Conservation (phyloP, 208 protist genomes). For the Acanthamoeba castellanii region DNA sequence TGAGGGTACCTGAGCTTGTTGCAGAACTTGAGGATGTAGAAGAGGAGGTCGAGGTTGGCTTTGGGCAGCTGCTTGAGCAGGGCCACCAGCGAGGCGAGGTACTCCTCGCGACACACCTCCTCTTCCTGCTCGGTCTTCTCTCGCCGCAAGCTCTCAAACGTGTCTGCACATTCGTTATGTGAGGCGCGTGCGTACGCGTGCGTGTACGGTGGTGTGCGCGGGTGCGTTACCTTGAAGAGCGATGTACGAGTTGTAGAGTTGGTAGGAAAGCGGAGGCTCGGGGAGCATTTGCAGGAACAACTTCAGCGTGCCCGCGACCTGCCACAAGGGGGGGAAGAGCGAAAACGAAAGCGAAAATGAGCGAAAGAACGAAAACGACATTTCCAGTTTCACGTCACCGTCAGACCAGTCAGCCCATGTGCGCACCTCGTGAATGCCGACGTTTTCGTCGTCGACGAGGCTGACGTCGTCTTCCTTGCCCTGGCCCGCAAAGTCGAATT, state of each 20-base stretch:
- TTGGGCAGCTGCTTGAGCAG: conserved; percentile 23
- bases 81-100: not conserved
- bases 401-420: not conserved
- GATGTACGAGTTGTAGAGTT: conserved; percentile 15
- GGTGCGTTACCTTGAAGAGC: not conserved
- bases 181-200: not conserved
- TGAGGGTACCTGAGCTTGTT: conserved; percentile 7
- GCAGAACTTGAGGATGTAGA: conserved; percentile 12
- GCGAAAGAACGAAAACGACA: not conserved
- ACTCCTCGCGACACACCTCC: not conserved
- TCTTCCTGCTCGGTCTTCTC: not conserved
- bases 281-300: conserved; percentile 24
- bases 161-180: not conserved
- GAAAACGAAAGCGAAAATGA: not conserved
- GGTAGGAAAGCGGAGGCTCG: not conserved
- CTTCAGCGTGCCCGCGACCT: conserved; percentile 27
- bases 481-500: conserved; percentile 13
- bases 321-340: not conserved
- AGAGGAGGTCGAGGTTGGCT: conserved; percentile 9
- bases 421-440: conserved; percentile 30
- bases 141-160: not conserved
- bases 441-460: conserved; percentile 12
- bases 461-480: conserved; percentile 5
- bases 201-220: not conserved
- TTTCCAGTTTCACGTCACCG: too few species aligned